A percentile compares a stretch with the other conserved stretches of the same genome.
phyloP scores from a whole-genome alignment of 495 filamentous ascomycete species.

The Penicillium diatomitis region DNA sequence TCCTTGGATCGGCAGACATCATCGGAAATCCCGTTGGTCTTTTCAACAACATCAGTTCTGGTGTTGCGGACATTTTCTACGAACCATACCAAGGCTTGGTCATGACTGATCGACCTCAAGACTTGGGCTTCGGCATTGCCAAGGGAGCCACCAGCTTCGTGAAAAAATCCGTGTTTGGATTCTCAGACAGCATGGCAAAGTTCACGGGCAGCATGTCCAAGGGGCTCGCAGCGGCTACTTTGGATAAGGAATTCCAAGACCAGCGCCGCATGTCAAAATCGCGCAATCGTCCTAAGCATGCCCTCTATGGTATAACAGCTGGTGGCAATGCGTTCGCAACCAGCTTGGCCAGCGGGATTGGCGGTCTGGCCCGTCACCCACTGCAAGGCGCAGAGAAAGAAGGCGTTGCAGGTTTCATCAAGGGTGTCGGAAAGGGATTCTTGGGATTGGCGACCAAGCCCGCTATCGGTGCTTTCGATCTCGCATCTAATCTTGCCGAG shows the following conservation, averaged over 20 bases:
- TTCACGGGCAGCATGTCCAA: conserved; percentile 95
- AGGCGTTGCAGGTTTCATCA: conserved; percentile 87
- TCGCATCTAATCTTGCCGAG: conserved; percentile 92
- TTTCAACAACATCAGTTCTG: conserved; percentile 97
- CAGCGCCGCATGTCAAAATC: conserved; percentile 87
- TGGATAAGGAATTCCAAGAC: conserved; percentile 98
- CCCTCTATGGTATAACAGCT: conserved; percentile 89
- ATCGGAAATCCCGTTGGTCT: conserved; percentile 96
- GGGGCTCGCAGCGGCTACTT: conserved; percentile 83
- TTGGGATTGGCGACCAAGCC: conserved; percentile 91
- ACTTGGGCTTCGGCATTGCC: conserved; percentile 87
- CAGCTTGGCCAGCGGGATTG: conserved; percentile 86
- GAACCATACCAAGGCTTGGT: conserved; percentile 97
- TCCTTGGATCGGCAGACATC: conserved; percentile 94
- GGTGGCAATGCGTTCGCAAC: conserved; percentile 91
- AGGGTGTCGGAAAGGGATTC: conserved; percentile 92
- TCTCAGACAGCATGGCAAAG: conserved; percentile 93
- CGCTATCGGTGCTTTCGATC: conserved; percentile 91
- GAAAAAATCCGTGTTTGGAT: conserved; percentile 96
- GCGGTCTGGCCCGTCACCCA: conserved; percentile 84
- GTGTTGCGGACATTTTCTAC: conserved; percentile 96
- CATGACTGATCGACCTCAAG: conserved; percentile 89
- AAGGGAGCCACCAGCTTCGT: conserved; percentile 95
- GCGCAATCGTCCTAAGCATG: conserved; percentile 92
- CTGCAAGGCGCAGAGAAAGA: conserved; percentile 95